Conservation (phyloP, 805 yeast genomes). For the Sugiyamaella valdiviana region DNA sequence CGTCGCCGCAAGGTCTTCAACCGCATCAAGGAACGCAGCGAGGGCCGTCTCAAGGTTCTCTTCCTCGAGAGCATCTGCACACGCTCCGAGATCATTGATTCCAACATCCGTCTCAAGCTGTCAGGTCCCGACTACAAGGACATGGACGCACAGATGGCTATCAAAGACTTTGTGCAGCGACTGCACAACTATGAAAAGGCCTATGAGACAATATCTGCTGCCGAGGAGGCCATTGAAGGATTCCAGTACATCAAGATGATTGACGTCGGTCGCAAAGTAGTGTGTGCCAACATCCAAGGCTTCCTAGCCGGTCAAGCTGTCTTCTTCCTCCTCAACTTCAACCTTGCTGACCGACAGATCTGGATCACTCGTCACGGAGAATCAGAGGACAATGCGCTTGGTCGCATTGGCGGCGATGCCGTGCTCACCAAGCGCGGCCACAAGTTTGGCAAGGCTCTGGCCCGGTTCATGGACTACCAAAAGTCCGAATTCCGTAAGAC, state of each 20-base stretch:
- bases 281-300: constrained; percentile 82
- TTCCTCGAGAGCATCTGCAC: constrained; percentile 85
- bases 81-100: constrained; percentile 69
- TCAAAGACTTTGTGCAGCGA: constrained; percentile 76
- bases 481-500: constrained; percentile 58
- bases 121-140: constrained; percentile 88
- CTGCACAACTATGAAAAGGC: constrained; percentile 79
- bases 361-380: constrained; percentile 97
- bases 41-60: constrained; percentile 57
- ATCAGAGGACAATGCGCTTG: constrained; percentile 73
- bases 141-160: constrained; percentile 76
- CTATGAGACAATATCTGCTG: constrained; percentile 83
- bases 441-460: constrained; percentile 65
- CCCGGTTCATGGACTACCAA: constrained; percentile 67
- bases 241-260: constrained; percentile 92
- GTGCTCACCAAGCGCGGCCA: constrained; percentile 70
- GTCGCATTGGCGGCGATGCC: constrained; percentile 91
- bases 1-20: constrained; percentile 59
- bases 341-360: constrained; percentile 80
- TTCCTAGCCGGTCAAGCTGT: constrained; percentile 90
- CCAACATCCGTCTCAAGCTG: constrained; percentile 76
- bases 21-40: constrained; percentile 34
- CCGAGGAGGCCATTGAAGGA: constrained; percentile 52
- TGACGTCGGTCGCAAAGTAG: constrained; percentile 90
- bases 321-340: constrained; percentile 82